A percentile compares a stretch with the other conserved stretches of the same genome.
phyloP scores from a whole-genome alignment of 1,284 basidiomycete species.

The Cutaneotrichosporon sp. region DNA sequence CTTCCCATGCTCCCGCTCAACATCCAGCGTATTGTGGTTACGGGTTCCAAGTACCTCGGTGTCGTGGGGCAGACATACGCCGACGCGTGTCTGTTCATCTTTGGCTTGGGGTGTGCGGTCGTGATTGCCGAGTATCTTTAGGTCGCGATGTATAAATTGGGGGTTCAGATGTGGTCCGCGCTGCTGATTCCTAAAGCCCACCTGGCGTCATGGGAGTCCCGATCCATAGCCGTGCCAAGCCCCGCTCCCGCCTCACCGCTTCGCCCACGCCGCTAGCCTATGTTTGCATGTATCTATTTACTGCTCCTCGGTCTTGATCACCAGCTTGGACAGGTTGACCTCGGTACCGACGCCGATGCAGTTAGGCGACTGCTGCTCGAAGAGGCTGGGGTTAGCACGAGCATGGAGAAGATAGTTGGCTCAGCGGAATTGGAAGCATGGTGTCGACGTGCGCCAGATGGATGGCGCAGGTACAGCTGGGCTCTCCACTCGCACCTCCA shows the following conservation, averaged over 20 bases:
- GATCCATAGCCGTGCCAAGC: no score
- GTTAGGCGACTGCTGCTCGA: slow-evolving; percentile 53
- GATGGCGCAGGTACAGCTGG: no score
- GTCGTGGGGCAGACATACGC: slow-evolving; percentile 46
- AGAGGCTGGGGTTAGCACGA: slow-evolving; percentile 37
- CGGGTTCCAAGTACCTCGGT: slow-evolving; percentile 43
- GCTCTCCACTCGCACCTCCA: no score
- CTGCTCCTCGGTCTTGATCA: slow-evolving; percentile 44
- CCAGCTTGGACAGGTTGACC: slow-evolving; percentile 52
- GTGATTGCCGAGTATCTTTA: slow-evolving; percentile 30
- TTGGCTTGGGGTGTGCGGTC: slow-evolving; percentile 40
- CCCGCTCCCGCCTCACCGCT: background rate
- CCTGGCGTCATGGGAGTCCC: no score
- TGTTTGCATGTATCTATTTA: slow-evolving; percentile 13
- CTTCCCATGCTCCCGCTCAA: slow-evolving; percentile 50
- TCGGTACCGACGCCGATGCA: slow-evolving; percentile 51
- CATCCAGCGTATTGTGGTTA: slow-evolving; percentile 40
- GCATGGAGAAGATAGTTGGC: background rate
- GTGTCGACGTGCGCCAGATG: background rate
- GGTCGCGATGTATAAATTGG: background rate
- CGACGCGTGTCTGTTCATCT: slow-evolving; percentile 50
- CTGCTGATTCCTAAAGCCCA: no score
- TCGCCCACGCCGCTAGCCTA: no score
- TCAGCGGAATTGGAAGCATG: background rate
- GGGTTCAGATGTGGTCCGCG: no score